Conservation (phyloP, 805 yeast genomes). For the Hanseniaspora pseudoguilliermondii region DNA sequence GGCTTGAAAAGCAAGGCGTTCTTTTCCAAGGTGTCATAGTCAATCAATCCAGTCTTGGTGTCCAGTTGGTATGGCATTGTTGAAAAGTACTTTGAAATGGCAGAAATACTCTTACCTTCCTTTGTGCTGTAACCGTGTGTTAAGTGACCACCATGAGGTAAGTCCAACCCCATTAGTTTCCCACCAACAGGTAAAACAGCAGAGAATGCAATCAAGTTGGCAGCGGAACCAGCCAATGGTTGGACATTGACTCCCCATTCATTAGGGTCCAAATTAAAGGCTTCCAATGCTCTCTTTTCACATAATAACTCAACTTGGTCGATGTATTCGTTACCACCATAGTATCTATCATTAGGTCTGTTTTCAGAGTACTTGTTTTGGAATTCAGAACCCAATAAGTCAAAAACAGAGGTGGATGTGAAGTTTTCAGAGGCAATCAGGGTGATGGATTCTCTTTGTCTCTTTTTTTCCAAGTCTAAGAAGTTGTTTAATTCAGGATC, state of each 20-base stretch:
- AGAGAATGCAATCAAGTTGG: slow-evolving; percentile 83
- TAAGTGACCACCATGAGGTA: slow-evolving; percentile 97
- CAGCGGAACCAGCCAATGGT: slow-evolving; percentile 91
- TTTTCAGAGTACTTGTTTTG: slow-evolving; percentile 97
- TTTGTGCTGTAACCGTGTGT: slow-evolving; percentile 88
- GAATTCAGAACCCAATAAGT: slow-evolving; percentile 89
- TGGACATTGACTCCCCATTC: slow-evolving; percentile 98
- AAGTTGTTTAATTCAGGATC: slow-evolving; percentile 82
- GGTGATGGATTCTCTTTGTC: slow-evolving; percentile 87
- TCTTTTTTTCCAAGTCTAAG: slow-evolving; percentile 57
- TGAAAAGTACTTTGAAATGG: slow-evolving; percentile 85
- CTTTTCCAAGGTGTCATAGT: slow-evolving; percentile 74
- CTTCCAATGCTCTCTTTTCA: slow-evolving; percentile 80
- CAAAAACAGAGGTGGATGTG: slow-evolving; percentile 90
- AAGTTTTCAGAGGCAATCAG: slow-evolving; percentile 93
- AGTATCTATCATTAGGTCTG: slow-evolving; percentile 94
- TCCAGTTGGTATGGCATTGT: slow-evolving; percentile 95
- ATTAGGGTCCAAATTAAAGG: slow-evolving; percentile 60
- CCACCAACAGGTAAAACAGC: slow-evolving; percentile 82
- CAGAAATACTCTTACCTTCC: slow-evolving; percentile 68
- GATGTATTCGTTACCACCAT: slow-evolving; percentile 93
- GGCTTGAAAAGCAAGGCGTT: slow-evolving; percentile 85
- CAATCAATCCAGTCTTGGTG: slow-evolving; percentile 76
- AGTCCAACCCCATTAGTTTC: slow-evolving; percentile 91
- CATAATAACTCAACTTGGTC: slow-evolving; percentile 84